Evolutionary conservation across 2,329 filamentous ascomycete genomes (phyloP), one percentile per base, ranked within the genome.

Genomic region (Esteya vermicola): DNA sequence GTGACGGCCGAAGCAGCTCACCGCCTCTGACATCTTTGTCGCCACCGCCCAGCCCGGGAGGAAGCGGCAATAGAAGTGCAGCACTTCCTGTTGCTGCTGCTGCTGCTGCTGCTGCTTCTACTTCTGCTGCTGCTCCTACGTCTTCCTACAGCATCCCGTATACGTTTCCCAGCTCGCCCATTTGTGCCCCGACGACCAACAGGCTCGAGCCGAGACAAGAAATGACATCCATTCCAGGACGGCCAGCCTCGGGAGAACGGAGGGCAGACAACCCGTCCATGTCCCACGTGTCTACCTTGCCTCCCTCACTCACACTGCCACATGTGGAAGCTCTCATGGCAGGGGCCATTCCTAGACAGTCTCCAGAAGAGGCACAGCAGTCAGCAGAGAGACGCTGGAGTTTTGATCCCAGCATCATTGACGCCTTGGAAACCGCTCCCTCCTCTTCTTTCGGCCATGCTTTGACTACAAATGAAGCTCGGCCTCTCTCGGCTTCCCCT

Each of bases 91-190:
- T n/a, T n/a, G n/a, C n/a, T 7, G 40, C 41, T 23, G 41, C 33
- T 33, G 37, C 30, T 41, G n/a, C 36, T 20, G 39, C 36, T 7
- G 43, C 40, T 4, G 20, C 31, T 38, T 28, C n/a, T 35, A 43
- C 14, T 30, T 40, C 30, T 33, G 36, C 30, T 21, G 38, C 21
- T 28, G 34, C 19, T 18, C 36, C 40, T 28, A 38, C 40, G 2
- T 34, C 38, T 6, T 45, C 42, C 31, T 40, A 44, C 14, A n/a
- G n/a, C n/a, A n/a, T n/a, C n/a, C n/a, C n/a, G n/a, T n/a, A n/a
- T n/a, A n/a, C n/a, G n/a, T 63, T 63, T 32, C 59, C 61, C 0
- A 45, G 57, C 5, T 61, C 60, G 5, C 59, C 63, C 2, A 54
- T 62, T 20, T 58, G 55, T 45, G 49, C 57, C 0, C 57, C 61